A percentile compares a stretch with the other conserved stretches of the same genome.
phyloP scores from a whole-genome alignment of 2,329 filamentous ascomycete species.

The Daldinia sp. region DNA sequence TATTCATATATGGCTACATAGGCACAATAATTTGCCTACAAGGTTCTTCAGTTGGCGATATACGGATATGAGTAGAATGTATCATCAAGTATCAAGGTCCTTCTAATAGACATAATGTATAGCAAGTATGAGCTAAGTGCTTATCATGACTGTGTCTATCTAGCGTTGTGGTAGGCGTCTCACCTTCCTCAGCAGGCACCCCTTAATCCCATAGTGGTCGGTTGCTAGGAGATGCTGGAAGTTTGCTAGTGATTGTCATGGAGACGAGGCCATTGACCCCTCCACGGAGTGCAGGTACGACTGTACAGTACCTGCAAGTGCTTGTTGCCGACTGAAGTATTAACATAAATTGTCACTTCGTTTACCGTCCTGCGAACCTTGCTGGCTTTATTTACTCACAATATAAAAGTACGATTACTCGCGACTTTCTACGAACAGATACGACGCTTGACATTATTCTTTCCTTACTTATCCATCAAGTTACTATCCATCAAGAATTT shows the following conservation, averaged over 20 bases:
- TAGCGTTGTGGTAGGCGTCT: neutral
- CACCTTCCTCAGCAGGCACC: too few species aligned
- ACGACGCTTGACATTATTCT: neutral
- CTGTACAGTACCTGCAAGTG: neutral
- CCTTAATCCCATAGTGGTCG: too few species aligned
- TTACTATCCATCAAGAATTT: neutral
- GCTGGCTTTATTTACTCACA: neutral
- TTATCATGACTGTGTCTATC: neutral
- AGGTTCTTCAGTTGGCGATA: too few species aligned
- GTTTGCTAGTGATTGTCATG: neutral
- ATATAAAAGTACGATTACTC: neutral
- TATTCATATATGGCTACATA: too few species aligned
- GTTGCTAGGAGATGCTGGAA: neutral
- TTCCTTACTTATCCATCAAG: neutral
- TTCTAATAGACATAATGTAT: neutral
- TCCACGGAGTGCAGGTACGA: neutral
- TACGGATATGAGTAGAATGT: too few species aligned
- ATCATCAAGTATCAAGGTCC: neutral
- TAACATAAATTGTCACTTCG: neutral
- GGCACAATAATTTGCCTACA: too few species aligned
- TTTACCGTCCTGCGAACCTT: neutral
- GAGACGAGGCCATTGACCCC: neutral
- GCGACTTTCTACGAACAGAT: neutral
- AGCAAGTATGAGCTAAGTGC: neutral
- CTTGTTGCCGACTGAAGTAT: neutral